These are phyloP conservation scores for Chaetomium sp. DNA, from an alignment of 2,329 filamentous ascomycete genomes.

Conservation along the genomic window DNA sequence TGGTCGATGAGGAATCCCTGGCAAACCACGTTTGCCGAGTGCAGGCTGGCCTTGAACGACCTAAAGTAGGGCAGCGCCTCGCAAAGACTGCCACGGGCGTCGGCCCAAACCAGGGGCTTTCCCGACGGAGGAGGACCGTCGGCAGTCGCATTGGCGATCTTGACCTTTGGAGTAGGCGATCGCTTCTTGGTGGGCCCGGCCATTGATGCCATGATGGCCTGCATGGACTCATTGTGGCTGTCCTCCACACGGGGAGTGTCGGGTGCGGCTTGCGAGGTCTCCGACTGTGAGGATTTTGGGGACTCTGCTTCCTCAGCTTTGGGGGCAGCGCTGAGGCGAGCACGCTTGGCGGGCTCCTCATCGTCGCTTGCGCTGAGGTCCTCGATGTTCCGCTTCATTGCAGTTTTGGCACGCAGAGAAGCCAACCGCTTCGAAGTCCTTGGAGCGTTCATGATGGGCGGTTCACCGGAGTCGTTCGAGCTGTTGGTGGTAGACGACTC, in stretches of 20 bases:
- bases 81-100: constrained; percentile 61
- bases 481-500: background rate
- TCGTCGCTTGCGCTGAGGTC: background rate
- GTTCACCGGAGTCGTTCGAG: background rate
- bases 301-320: background rate
- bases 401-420: constrained; percentile 1
- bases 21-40: constrained; percentile 53
- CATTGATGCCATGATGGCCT: background rate
- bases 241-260: background rate
- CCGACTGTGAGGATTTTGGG: background rate
- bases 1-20: constrained; percentile 62
- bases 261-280: background rate
- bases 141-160: background rate
- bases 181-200: background rate
- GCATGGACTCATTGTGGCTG: background rate
- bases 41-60: constrained; percentile 61
- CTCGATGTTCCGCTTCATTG: constrained; percentile 15
- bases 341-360: constrained; percentile 7
- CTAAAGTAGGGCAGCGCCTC: constrained; percentile 66
- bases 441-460: background rate
- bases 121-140: background rate
- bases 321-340: background rate
- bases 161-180: background rate
- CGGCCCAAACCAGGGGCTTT: constrained; percentile 52
- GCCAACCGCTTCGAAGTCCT: constrained; percentile 12